Conservation (phyloP, 352 stramenopile genomes). For the Globisporangium perplexum region DNA sequence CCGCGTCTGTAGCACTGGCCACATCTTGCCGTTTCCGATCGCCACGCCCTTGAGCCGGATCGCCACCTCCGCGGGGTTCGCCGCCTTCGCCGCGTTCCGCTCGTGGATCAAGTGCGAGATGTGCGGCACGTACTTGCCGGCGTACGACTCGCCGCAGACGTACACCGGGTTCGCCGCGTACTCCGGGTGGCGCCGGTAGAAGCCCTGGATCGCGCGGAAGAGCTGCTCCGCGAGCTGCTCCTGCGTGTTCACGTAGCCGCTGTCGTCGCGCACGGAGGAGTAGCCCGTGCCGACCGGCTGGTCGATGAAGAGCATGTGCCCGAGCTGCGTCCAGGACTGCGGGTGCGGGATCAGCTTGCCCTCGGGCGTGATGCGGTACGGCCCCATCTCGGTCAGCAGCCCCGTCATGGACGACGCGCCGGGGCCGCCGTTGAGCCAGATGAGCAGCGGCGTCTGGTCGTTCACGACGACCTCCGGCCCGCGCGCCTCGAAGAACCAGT, state of each 20-base stretch:
- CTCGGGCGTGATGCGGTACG: slow-evolving; percentile 62
- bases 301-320: slow-evolving; percentile 84
- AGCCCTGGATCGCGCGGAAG: slow-evolving; percentile 89
- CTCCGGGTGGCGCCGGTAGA: slow-evolving; percentile 85
- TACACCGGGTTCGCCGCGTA: slow-evolving; percentile 61
- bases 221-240: slow-evolving; percentile 81
- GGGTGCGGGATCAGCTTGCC: slow-evolving; percentile 63
- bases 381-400: slow-evolving; percentile 71
- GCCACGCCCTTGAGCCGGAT: slow-evolving; percentile 87
- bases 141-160: slow-evolving; percentile 92
- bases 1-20: slow-evolving; percentile 74
- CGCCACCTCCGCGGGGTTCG: slow-evolving; percentile 21
- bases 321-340: slow-evolving; percentile 69
- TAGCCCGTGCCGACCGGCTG: slow-evolving; percentile 80
- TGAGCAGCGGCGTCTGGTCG: slow-evolving; percentile 48
- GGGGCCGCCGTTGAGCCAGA: slow-evolving; percentile 81
- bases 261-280: slow-evolving; percentile 61
- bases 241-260: slow-evolving; percentile 65
- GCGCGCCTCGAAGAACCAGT: slow-evolving; percentile 85
- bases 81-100: slow-evolving; percentile 47
- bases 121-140: slow-evolving; percentile 95
- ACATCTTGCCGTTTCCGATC: slow-evolving; percentile 89
- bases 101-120: slow-evolving; percentile 93
- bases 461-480: slow-evolving; percentile 28
- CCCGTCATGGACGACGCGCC: slow-evolving; percentile 78